phyloP scores from a whole-genome alignment of 306 rosid species.

The Styphnolobium japonicum region DNA sequence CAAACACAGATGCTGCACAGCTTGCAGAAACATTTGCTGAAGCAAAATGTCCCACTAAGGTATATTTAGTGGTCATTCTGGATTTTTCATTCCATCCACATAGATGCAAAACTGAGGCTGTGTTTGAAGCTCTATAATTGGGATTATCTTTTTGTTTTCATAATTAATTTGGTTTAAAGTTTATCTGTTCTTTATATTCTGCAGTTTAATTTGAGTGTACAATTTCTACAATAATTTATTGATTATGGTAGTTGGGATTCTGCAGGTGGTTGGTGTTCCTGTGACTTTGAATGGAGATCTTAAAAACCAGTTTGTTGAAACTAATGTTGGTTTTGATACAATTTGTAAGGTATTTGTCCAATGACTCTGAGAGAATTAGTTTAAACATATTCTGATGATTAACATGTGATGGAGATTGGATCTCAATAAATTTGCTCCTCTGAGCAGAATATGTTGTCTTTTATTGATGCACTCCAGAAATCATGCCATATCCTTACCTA shows the following conservation, averaged over 20 bases:
- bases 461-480: background rate
- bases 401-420: background rate
- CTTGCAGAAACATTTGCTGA: conserved; percentile 96
- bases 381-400: conserved; percentile 4
- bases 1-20: conserved; percentile 98
- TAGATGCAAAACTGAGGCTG: background rate
- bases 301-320: conserved; percentile 94
- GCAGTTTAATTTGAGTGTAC: background rate
- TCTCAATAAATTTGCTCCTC: background rate
- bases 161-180: background rate
- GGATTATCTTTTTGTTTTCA: background rate
- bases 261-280: conserved; percentile 97
- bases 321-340: conserved; percentile 96
- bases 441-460: background rate
- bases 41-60: conserved; percentile 92
- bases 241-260: conserved; percentile 19
- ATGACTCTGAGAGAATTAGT: background rate
- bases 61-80: conserved; percentile 7
- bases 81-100: background rate
- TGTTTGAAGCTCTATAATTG: background rate
- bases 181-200: background rate
- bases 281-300: conserved; percentile 98
- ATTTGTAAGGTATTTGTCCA: conserved; percentile 77
- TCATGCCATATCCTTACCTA: too few relatives aligned
- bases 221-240: background rate